Evolutionary conservation across 2,329 filamentous ascomycete species (phyloP).

Genomic region (Fonsecaea nubica): DNA sequence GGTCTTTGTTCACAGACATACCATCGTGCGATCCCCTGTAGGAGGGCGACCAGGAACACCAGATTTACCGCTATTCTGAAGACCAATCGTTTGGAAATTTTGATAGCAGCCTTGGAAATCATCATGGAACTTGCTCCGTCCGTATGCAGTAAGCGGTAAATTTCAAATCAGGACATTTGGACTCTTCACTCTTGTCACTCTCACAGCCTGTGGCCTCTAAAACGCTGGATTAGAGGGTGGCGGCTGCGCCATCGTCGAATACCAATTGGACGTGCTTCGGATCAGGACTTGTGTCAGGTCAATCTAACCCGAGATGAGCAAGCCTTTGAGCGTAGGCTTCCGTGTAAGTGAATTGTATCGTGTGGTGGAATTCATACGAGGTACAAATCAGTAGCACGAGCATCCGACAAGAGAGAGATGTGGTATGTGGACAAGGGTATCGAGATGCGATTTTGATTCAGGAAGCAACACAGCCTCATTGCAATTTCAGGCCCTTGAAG

Average conservation of each 20-base stretch:
- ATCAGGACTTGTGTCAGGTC: not conserved
- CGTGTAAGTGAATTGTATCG: not conserved
- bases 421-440: not conserved
- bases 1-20: not conserved
- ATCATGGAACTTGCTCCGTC: not conserved
- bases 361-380: not conserved
- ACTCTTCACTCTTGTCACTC: not conserved
- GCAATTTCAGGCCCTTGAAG: not conserved
- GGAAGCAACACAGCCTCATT: not conserved
- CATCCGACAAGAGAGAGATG: not conserved
- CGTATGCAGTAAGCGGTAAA: not conserved
- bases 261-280: not conserved
- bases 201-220: not conserved
- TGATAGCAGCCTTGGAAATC: not conserved
- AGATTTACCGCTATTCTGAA: not conserved
- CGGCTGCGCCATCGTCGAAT: not conserved
- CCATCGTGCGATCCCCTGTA: constrained; percentile 3
- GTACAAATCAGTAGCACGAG: not conserved
- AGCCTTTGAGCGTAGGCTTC: not conserved
- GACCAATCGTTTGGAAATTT: not conserved
- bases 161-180: not conserved
- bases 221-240: not conserved
- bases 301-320: not conserved
- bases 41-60: not conserved
- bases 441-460: not conserved